Evolutionary conservation across 345 rosid genomes (phyloP), one percentile per base, ranked within the genome.

Genomic region (Aquilaria malaccensis): DNA sequence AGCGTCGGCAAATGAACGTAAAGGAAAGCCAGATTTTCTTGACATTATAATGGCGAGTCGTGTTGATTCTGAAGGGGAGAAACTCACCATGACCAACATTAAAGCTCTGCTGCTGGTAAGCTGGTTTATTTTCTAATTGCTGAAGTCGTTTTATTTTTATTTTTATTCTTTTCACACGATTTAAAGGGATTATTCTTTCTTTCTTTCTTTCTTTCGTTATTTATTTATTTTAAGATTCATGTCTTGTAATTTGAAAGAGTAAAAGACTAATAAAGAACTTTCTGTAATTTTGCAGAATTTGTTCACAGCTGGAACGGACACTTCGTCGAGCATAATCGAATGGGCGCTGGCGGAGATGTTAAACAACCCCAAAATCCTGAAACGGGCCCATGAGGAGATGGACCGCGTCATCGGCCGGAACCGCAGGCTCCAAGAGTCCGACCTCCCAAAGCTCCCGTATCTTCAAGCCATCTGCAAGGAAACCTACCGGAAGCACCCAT

Each of bases 291-390:
- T 31, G 31, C 47, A 85, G 91, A 75, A 85, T 59, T 56, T 85
- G 49, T 85, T 85, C 70, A 59, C 79, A 0, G 91, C 88, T 1
- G 92, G 92, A 4, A 81, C 86, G 0, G 92, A 85, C 71, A 77
- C 92, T 10, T 73, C 86, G 13, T 83, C 88, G 0, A 83, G 88
- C 70, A 30, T 73, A 22, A 79, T 83, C 31, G 92, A 83, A 59
- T 83, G 86, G 92, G 68, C 86, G 33, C 45, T 85, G 0, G 71
- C 79, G 1, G 86, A 85, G 69, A 74, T 85, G 74, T 6, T 81
- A 59, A 59, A 67, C 4, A 79, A 74, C 60, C 81, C 81, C 0
- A 68, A 14, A 13, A 76, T 83, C 48, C 56, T 86, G 6, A 73
- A 66, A 31, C 33, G 58, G 15, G 87, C 82, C 13, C 93, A 86